These are phyloP conservation scores for Zygnema cylindricum DNA, from an alignment of 139 green algal genomes.

Conservation along the genomic window DNA sequence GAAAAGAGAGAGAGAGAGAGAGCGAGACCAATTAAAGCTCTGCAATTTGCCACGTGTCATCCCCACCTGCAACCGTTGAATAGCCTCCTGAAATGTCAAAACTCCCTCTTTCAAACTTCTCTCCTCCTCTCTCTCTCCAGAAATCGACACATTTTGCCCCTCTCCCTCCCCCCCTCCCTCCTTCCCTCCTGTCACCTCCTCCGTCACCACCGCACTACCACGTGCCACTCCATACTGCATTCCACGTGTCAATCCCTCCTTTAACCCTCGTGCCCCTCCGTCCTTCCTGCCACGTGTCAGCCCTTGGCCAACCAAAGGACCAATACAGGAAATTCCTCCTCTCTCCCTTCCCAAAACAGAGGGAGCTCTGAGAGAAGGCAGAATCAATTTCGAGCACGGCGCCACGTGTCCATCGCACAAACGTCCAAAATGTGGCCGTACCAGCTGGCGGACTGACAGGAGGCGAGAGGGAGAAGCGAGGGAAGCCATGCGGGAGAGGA, in stretches of 20 bases:
- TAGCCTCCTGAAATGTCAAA: constrained; percentile 30
- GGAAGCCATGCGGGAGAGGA: not conserved
- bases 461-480: not conserved
- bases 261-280: too few relatives aligned
- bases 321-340: not conserved
- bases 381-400: not conserved
- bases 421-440: not conserved
- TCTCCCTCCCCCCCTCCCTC: not conserved
- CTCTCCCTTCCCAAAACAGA: not conserved
- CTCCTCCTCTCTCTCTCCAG: not conserved
- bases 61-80: constrained; percentile 35
- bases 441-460: not conserved
- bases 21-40: not conserved
- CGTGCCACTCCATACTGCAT: not conserved
- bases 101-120: not conserved
- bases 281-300: not conserved
- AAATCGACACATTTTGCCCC: not conserved
- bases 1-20: constrained; percentile 1
- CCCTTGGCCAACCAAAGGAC: not conserved
- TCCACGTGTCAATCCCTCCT: not conserved
- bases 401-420: not conserved
- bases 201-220: not conserved
- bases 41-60: constrained; percentile 1
- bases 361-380: not conserved
- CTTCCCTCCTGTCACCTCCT: not conserved